phyloP scores from a whole-genome alignment of 2,329 filamentous ascomycete species.

The Paradendryphiella salina region DNA sequence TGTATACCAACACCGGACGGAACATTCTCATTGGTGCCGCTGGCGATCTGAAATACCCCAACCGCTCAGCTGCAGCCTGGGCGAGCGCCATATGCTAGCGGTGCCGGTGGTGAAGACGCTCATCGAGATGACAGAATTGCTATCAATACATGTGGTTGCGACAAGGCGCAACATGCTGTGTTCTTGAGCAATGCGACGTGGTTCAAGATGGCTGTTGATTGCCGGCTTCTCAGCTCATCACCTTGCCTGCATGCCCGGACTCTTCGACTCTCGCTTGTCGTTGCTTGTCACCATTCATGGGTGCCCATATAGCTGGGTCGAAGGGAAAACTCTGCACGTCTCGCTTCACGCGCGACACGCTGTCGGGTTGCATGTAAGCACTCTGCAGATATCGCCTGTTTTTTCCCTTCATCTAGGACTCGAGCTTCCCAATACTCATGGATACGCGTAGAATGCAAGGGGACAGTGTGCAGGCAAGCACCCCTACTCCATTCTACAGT shows the following conservation, averaged over 20 bases:
- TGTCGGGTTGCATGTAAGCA: conserved; percentile 22
- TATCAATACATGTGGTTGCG: conserved; percentile 6
- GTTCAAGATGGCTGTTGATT: conserved; percentile 11
- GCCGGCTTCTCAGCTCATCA: conserved; percentile 11
- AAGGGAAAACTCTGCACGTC: conserved; percentile 22
- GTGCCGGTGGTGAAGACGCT: conserved; percentile 16
- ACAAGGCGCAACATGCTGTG: conserved; percentile 19
- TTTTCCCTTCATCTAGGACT: conserved; percentile 5
- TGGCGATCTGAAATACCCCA: conserved; percentile 27
- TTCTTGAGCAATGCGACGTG: conserved; percentile 5
- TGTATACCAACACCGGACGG: conserved; percentile 13
- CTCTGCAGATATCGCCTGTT: conserved; percentile 8
- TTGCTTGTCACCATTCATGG: conserved; percentile 21
- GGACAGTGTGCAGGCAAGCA: neutral
- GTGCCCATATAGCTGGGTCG: conserved; percentile 30
- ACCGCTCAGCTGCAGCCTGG: conserved; percentile 27
- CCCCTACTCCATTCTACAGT: neutral
- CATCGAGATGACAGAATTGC: conserved; percentile 21
- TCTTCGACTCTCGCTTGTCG: conserved; percentile 13
- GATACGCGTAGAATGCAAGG: conserved; percentile 17
- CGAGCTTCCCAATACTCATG: conserved; percentile 1
- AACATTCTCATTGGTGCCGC: conserved; percentile 26
- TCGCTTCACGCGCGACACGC: conserved; percentile 26
- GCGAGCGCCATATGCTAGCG: conserved; percentile 21
- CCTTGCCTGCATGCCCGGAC: conserved; percentile 18